A percentile compares a stretch with the other conserved stretches of the same genome.
Evolutionary conservation across 164 flowering plant genomes (phyloP).

Genomic region (Brasenia schreberi): DNA sequence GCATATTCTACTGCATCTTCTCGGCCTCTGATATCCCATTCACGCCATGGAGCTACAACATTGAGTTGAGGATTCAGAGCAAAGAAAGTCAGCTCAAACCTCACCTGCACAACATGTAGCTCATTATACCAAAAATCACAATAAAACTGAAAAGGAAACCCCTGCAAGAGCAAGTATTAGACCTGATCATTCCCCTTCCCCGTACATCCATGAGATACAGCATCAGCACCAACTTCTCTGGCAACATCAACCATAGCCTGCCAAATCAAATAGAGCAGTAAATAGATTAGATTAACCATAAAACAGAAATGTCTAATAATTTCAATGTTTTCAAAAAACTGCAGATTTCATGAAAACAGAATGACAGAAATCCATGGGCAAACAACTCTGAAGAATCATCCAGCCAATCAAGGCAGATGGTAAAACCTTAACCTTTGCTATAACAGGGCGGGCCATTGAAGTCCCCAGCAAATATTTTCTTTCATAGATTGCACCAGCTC

Average conservation of each 20-base stretch:
- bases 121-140: background rate
- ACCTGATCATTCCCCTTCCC: slow-evolving; percentile 99
- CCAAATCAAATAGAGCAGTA: background rate
- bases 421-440: slow-evolving; percentile 51
- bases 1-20: slow-evolving; percentile 99
- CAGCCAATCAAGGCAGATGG: background rate
- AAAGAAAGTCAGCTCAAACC: slow-evolving; percentile 91
- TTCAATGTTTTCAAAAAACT: background rate
- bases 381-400: background rate
- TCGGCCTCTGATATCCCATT: slow-evolving; percentile 87
- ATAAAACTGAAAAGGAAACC: background rate
- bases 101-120: slow-evolving; percentile 42
- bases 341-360: background rate
- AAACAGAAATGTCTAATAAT: background rate
- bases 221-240: slow-evolving; percentile 94
- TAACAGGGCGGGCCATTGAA: slow-evolving; percentile 98
- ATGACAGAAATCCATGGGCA: background rate
- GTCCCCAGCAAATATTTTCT: slow-evolving; percentile 96
- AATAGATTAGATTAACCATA: no score
- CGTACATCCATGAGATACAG: slow-evolving; percentile 95
- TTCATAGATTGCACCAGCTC: slow-evolving; percentile 96
- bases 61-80: slow-evolving; percentile 84
- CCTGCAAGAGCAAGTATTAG: slow-evolving; percentile 1
- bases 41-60: slow-evolving; percentile 98
- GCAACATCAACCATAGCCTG: slow-evolving; percentile 98